A percentile compares a stretch with the other conserved stretches of the same genome.
phyloP scores from a whole-genome alignment of 2,329 filamentous ascomycete species.

The Epichloe festucae region DNA sequence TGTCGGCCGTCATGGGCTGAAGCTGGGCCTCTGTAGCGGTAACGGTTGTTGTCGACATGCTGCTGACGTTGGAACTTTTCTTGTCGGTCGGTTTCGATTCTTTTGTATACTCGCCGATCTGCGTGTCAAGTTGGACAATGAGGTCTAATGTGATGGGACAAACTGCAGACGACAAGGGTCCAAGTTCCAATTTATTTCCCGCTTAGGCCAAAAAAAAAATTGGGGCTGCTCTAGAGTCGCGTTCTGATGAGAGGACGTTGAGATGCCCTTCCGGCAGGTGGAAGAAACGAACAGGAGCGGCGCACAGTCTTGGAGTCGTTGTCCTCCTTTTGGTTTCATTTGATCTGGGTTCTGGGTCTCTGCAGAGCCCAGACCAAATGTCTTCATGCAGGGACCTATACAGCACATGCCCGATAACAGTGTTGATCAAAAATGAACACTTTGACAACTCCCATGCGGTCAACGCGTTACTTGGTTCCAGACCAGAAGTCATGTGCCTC shows the following conservation, averaged over 20 bases:
- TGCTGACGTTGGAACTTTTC: not conserved
- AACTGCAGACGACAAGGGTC: not conserved
- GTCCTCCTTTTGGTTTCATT: no score
- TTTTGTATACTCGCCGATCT: not conserved
- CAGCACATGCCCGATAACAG: no score
- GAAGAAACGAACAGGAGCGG: not conserved
- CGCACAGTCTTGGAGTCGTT: not conserved
- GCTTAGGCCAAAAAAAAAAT: not conserved
- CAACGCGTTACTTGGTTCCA: no score
- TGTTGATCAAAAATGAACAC: no score
- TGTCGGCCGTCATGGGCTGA: slow-evolving; percentile 67
- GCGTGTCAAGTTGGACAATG: not conserved
- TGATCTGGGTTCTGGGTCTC: no score
- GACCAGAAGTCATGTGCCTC: no score
- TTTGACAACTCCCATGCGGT: no score
- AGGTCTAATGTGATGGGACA: not conserved
- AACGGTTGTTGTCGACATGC: slow-evolving; percentile 20
- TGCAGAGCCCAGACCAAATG: no score
- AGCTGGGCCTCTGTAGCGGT: slow-evolving; percentile 32
- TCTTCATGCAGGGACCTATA: no score
- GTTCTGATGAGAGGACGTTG: not conserved
- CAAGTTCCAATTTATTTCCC: not conserved
- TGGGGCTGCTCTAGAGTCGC: not conserved
- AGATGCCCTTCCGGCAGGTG: not conserved
- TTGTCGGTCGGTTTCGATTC: not conserved